A percentile compares a stretch with the other conserved stretches of the same genome.
These are phyloP conservation scores for Tolypocladium guangdongense DNA, from an alignment of 2,329 filamentous ascomycete species.

Conservation along the genomic window DNA sequence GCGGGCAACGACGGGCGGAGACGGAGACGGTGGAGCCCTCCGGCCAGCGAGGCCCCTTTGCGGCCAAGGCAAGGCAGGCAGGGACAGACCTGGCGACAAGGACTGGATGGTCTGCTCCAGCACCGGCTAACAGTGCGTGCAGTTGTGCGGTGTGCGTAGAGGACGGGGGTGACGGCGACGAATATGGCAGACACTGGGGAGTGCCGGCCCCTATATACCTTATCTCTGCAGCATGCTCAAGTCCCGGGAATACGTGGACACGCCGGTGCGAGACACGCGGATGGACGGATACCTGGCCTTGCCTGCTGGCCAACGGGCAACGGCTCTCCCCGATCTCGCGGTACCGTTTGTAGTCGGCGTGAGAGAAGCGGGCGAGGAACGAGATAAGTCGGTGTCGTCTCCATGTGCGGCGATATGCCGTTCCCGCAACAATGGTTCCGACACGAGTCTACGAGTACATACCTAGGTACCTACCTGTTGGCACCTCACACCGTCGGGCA, in stretches of 20 bases:
- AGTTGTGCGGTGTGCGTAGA: not conserved
- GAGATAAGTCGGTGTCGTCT: not conserved
- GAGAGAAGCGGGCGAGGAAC: not conserved
- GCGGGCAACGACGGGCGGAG: not conserved
- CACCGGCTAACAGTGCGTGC: not conserved
- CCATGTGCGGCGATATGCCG: not conserved
- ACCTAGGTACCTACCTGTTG: not conserved
- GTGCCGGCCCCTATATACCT: not conserved
- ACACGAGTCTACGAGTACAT: not conserved
- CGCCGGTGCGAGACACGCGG: not conserved
- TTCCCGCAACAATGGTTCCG: not conserved
- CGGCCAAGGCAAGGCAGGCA: not conserved
- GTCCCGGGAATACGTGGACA: not conserved
- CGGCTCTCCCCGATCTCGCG: not conserved
- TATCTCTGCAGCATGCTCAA: not conserved
- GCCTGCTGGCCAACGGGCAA: not conserved
- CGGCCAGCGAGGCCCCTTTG: not conserved
- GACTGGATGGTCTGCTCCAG: not conserved
- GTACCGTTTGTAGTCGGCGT: not conserved
- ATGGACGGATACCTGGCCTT: not conserved
- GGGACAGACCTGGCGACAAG: not conserved
- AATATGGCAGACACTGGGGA: not conserved
- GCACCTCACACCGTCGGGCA: not conserved
- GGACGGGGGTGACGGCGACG: not conserved
- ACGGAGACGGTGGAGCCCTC: not conserved